Base-by-base conservation (phyloP, 2,329 filamentous ascomycete genomes). In the Diaporthe amygdali region DNA sequence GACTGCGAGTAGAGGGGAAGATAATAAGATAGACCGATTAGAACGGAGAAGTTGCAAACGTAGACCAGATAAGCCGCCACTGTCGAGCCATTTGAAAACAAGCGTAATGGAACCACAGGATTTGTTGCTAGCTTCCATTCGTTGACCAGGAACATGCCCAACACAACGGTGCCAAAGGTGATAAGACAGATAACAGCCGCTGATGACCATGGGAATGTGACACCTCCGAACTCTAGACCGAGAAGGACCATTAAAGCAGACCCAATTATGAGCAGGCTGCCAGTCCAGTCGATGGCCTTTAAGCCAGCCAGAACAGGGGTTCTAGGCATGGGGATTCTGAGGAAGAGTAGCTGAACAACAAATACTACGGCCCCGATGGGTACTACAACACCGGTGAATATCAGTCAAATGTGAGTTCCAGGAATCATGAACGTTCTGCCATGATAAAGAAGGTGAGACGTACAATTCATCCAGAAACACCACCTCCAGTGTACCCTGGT, bases 191-290 rank as follows among this genome's bases (percentile, higher is more conserved):
- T 87, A 39, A 95, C 92, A 1, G 89, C 91, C 2, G 92, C 86
- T 0, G 93, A 95, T 66, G 83, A 82, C 94, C 94, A 97, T 1
- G 95, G 92, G 74, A 89, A 90, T 27, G 86, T 86, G 66, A 94
- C 88, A 61, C 94, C 95, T 68, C 95, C 95, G 73, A 96, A 94
- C 78, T 97, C 92, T 14, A 97, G 88, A 0, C 94, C 95, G 51
- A 97, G 90, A 5, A 97, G 89, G 74, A 97, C 86, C 93, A 97
- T 96, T 25, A 97, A 85, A 0, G 93, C 95, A 25, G 92, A 94
- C 51, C 92, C 93, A 30, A 95, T 88, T 78, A 97, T 89, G 37
- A 87, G 81, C 5, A 87, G 17, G 70, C 84, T 87, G 44, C 88
- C 88, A 0, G 84, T 73, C 88, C 88, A 91, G 79, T 91, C 89